phyloP scores from a whole-genome alignment of 352 stramenopile genomes.

The Phytophthora meadii region DNA sequence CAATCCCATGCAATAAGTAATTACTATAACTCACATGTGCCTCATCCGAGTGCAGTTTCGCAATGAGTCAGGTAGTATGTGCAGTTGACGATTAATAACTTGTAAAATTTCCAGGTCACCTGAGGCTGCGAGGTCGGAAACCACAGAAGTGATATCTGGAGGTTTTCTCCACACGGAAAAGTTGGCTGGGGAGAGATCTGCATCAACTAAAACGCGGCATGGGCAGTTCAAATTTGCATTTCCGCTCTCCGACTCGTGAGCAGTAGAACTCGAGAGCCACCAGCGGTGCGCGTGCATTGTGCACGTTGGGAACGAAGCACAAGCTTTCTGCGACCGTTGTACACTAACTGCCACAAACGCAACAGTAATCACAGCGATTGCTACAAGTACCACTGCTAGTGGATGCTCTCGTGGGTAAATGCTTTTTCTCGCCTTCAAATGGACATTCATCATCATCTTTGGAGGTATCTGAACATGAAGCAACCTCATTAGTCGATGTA shows the following conservation, averaged over 20 bases:
- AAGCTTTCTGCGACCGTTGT: conserved; percentile 24
- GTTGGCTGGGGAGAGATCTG: conserved; percentile 15
- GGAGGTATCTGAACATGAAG: conserved; percentile 2
- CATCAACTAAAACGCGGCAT: conserved; percentile 40
- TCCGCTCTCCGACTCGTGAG: neutral
- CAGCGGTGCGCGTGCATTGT: conserved; percentile 31
- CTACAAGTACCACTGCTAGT: conserved; percentile 18
- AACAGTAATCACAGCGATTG: conserved; percentile 18
- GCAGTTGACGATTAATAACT: conserved; percentile 41
- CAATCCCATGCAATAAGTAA: neutral
- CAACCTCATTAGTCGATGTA: conserved; percentile 26
- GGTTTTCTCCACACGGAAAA: conserved; percentile 35
- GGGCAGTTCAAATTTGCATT: conserved; percentile 28
- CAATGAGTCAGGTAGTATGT: conserved; percentile 26
- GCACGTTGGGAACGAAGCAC: conserved; percentile 18
- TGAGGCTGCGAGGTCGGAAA: conserved; percentile 34
- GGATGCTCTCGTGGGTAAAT: conserved; percentile 33
- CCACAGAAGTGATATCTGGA: conserved; percentile 15
- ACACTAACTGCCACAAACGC: conserved; percentile 16
- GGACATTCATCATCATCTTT: neutral
- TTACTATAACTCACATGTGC: conserved; percentile 46
- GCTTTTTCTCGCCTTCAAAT: neutral
- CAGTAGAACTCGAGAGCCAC: conserved; percentile 9
- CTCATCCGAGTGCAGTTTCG: conserved; percentile 36
- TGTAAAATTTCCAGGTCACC: conserved; percentile 43